Conservation (phyloP, 2,329 filamentous ascomycete species). For the Penicillium sp. region DNA sequence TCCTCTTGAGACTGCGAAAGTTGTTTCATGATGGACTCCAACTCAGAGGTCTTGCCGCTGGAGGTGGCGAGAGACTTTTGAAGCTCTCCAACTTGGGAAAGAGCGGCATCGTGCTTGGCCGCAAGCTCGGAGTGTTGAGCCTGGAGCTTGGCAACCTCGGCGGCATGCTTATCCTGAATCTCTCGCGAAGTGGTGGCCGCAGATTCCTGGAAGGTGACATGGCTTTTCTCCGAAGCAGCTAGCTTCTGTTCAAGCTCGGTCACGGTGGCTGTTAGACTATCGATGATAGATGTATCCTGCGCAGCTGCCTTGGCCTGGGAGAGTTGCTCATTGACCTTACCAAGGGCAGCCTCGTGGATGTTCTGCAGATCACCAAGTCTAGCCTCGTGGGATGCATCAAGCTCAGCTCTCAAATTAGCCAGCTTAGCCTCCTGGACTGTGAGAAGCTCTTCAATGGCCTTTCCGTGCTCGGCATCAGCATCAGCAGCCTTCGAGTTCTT, state of each 20-base stretch:
- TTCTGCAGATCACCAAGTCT: constrained; percentile 39
- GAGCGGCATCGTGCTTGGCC: constrained; percentile 32
- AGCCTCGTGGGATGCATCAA: constrained; percentile 36
- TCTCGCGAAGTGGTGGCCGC: constrained; percentile 23
- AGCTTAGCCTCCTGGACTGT: constrained; percentile 42
- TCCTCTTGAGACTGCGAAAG: constrained; percentile 37
- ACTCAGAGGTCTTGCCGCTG: constrained; percentile 68
- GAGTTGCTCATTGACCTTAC: constrained; percentile 36
- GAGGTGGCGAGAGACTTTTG: constrained; percentile 78
- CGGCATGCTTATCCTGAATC: constrained; percentile 37
- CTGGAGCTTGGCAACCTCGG: constrained; percentile 48
- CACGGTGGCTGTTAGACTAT: constrained; percentile 42
- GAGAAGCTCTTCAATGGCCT: constrained; percentile 43
- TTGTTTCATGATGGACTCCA: constrained; percentile 63
- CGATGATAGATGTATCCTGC: constrained; percentile 39
- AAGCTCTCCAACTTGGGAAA: constrained; percentile 72
- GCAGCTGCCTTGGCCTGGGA: constrained; percentile 35
- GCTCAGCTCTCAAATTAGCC: constrained; percentile 35
- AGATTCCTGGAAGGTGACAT: constrained; percentile 44
- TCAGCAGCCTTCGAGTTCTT: constrained; percentile 36
- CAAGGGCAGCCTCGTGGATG: constrained; percentile 35
- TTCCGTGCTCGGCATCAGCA: constrained; percentile 39
- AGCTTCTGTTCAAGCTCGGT: constrained; percentile 64
- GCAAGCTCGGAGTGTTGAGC: constrained; percentile 50
- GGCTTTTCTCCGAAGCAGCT: constrained; percentile 52